phyloP scores from a whole-genome alignment of 164 flowering plant species.

The Nymphaea colorata region DNA sequence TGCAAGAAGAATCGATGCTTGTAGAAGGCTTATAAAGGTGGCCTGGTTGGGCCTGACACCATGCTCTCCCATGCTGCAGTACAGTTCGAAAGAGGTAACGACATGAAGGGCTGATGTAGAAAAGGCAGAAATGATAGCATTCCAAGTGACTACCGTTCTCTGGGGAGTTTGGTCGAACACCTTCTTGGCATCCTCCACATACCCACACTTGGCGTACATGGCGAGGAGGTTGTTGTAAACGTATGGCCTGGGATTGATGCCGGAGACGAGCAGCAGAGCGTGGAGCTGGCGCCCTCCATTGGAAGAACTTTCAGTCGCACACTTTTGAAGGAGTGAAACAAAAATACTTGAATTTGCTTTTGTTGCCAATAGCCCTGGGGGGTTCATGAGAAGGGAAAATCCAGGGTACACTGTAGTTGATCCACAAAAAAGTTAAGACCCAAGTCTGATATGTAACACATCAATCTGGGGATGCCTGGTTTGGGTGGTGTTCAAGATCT shows the following conservation, averaged over 20 bases:
- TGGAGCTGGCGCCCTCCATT: conserved; percentile 59
- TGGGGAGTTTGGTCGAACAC: conserved; percentile 79
- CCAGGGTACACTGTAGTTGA: no score
- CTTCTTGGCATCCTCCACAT: conserved; percentile 29
- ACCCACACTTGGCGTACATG: conserved; percentile 56
- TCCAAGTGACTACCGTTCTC: conserved; percentile 57
- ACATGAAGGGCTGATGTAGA: conserved; percentile 29
- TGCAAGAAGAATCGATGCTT: conserved; percentile 29
- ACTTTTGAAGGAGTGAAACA: conserved; percentile 34
- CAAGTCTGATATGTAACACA: no score
- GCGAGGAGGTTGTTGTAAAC: conserved; percentile 60
- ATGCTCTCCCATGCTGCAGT: conserved; percentile 21
- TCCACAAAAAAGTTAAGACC: no score
- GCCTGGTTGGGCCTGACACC: conserved; percentile 38
- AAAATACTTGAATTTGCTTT: conserved; percentile 14
- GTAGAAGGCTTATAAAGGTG: conserved; percentile 64
- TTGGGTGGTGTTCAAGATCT: no score
- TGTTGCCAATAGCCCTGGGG: conserved; percentile 11
- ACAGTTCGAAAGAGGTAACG: conserved; percentile 19
- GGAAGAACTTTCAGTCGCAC: conserved; percentile 34
- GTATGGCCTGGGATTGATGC: conserved; percentile 23
- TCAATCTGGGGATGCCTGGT: no score
- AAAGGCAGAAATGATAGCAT: conserved; percentile 58
- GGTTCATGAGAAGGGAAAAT: background rate
- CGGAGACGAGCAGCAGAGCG: conserved; percentile 44